Conservation (phyloP, 75 land plant species). For the Pinus taeda region DNA sequence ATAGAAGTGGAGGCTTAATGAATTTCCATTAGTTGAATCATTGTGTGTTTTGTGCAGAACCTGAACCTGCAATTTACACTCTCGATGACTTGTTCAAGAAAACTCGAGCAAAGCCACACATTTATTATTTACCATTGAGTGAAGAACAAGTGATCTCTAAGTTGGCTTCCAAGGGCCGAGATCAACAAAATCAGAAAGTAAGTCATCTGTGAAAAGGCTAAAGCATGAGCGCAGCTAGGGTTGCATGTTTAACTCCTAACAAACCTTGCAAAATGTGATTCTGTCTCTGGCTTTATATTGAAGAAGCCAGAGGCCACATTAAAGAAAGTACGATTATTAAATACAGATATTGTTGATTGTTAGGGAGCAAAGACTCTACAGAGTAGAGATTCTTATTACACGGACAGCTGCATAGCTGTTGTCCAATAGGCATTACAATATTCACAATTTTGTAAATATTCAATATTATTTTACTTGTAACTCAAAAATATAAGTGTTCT, state of each 20-base stretch:
- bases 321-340: neutral
- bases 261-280: neutral
- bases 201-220: neutral
- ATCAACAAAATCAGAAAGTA: neutral
- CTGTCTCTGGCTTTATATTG: neutral
- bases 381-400: neutral
- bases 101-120: slow-evolving; percentile 47
- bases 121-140: slow-evolving; percentile 44
- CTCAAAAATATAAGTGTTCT: neutral
- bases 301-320: neutral
- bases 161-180: slow-evolving; percentile 13
- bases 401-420: neutral
- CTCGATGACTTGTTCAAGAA: slow-evolving; percentile 50
- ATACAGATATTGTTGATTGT: neutral
- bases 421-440: too few relatives aligned
- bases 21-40: too few relatives aligned
- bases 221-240: neutral
- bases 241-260: neutral
- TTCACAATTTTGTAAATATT: neutral
- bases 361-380: neutral
- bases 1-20: neutral
- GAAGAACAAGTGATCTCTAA: slow-evolving; percentile 43
- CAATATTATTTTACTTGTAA: neutral
- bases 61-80: slow-evolving; percentile 30
- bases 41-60: slow-evolving; percentile 22